Percentiles rank a stretch among this genome's conserved stretches.
phyloP scores from a whole-genome alignment of 2,329 filamentous ascomycete species.

The Aspergillus glaucus region DNA sequence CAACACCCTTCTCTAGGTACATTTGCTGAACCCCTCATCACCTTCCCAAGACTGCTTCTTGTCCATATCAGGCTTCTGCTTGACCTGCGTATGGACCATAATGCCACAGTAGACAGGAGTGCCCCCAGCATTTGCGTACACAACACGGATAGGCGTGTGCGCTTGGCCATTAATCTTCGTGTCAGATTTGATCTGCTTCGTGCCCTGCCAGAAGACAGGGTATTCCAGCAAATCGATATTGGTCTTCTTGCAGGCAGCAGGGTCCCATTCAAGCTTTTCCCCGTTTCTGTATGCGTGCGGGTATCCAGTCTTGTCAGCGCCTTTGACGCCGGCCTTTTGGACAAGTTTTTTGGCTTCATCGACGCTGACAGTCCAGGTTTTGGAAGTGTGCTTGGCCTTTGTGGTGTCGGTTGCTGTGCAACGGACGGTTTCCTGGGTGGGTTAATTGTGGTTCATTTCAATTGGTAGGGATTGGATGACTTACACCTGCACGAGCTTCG shows the following conservation, averaged over 20 bases:
- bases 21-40: neutral
- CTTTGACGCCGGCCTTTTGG: neutral
- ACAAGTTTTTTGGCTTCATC: neutral
- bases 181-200: neutral
- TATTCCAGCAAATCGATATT: neutral
- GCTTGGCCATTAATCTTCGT: neutral
- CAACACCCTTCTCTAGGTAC: neutral
- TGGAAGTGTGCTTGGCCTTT: no score
- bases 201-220: neutral
- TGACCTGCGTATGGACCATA: neutral
- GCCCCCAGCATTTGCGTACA: neutral
- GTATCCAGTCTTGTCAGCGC: neutral
- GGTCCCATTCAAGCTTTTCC: neutral
- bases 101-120: neutral
- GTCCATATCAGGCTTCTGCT: neutral
- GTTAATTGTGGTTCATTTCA: no score
- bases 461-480: no score
- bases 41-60: neutral
- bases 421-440: no score
- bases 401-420: no score
- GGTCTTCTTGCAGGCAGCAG: neutral
- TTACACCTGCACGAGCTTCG: no score
- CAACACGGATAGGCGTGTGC: neutral
- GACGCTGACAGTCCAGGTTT: neutral
- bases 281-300: neutral